Evolutionary conservation across 2,329 filamentous ascomycete species (phyloP).

Genomic region (Zymoseptoria ardabiliae): DNA sequence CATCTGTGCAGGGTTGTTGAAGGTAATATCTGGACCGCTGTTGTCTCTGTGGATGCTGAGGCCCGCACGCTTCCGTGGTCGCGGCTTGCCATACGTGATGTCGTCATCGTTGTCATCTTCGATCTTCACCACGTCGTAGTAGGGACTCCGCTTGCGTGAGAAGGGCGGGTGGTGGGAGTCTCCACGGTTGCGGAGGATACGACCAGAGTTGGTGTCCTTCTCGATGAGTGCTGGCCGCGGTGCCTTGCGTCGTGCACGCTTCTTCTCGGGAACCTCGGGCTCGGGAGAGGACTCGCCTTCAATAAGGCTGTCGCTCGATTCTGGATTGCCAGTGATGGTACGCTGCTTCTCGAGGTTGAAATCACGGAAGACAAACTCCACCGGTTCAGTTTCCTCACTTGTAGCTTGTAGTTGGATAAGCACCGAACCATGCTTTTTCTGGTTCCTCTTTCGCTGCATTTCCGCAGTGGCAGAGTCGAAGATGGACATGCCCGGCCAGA

Average conservation of each 20-base stretch:
- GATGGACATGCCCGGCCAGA: slow-evolving; percentile 72
- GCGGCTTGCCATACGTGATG: slow-evolving; percentile 26
- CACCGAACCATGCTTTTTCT: slow-evolving; percentile 69
- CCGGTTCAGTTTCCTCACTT: slow-evolving; percentile 57
- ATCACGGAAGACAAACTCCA: slow-evolving; percentile 55
- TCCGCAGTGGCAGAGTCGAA: slow-evolving; percentile 71
- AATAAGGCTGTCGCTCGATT: slow-evolving; percentile 32
- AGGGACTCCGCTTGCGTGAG: slow-evolving; percentile 7
- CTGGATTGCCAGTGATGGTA: slow-evolving; percentile 39
- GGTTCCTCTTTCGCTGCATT: slow-evolving; percentile 67
- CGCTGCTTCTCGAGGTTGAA: slow-evolving; percentile 38
- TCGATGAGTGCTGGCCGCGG: slow-evolving; percentile 19
- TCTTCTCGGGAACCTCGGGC: slow-evolving; percentile 22
- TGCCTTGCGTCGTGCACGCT: slow-evolving; percentile 15
- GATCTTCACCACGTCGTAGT: slow-evolving; percentile 5
- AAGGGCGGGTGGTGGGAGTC: slow-evolving; percentile 7
- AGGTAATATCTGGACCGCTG: slow-evolving; percentile 28
- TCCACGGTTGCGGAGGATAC: slow-evolving; percentile 13
- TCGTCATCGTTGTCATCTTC: slow-evolving; percentile 24
- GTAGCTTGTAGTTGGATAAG: slow-evolving; percentile 57
- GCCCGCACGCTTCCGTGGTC: slow-evolving; percentile 26
- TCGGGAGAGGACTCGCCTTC: slow-evolving; percentile 27
- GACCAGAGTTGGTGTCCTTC: slow-evolving; percentile 24
- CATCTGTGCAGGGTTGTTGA: slow-evolving; percentile 19
- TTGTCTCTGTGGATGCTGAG: slow-evolving; percentile 39